These are phyloP conservation scores for Cydonia oblonga DNA, from an alignment of 331 rosid genomes.

Conservation along the genomic window DNA sequence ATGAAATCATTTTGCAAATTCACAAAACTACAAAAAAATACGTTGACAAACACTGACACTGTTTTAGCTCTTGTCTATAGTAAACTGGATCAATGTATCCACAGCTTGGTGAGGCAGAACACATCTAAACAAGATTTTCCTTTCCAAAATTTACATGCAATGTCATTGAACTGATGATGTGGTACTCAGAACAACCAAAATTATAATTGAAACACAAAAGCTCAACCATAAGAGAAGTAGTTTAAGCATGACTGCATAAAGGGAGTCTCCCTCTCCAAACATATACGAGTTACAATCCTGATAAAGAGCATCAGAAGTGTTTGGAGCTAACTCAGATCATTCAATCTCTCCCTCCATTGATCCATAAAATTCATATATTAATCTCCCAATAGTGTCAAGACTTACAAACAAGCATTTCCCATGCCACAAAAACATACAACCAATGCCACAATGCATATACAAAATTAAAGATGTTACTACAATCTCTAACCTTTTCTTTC, in stretches of 20 bases:
- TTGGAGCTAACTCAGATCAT: no score
- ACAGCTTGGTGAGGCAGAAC: not conserved
- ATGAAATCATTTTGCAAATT: not conserved
- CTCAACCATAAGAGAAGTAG: no score
- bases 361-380: not conserved
- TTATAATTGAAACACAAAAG: no score
- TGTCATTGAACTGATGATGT: no score
- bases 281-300: no score
- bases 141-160: no score
- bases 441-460: not conserved
- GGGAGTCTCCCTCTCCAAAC: no score
- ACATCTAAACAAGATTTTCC: not conserved
- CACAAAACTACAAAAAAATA: not conserved
- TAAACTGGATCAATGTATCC: not conserved
- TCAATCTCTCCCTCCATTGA: no score
- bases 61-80: not conserved
- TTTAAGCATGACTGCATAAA: no score
- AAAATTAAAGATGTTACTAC: no score
- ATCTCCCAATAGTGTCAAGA: not conserved
- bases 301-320: no score
- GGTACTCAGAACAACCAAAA: no score
- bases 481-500: not conserved
- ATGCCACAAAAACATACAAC: slow-evolving; percentile 1
- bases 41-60: not conserved
- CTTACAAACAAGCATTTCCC: not conserved